These are phyloP conservation scores for Lasiodiplodia citricola DNA, from an alignment of 2,329 filamentous ascomycete genomes.

Conservation along the genomic window DNA sequence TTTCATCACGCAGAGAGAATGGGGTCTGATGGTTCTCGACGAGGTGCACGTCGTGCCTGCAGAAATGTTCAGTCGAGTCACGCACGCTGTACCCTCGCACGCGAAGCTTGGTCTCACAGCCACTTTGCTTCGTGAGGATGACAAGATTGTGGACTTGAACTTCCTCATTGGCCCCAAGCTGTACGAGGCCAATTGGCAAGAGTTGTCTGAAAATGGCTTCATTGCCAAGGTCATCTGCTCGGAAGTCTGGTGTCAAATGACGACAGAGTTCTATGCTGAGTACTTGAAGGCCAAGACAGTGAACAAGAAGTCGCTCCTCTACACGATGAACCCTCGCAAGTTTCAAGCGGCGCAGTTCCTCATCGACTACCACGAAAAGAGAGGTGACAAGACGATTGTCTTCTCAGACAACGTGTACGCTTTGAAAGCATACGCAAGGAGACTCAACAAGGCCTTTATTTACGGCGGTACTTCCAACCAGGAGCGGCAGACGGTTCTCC, in stretches of 20 bases:
- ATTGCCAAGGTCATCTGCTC: slow-evolving; percentile 98
- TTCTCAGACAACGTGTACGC: slow-evolving; percentile 98
- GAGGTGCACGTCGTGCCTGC: slow-evolving; percentile 98
- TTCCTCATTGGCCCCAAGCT: slow-evolving; percentile 97
- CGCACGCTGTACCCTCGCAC: slow-evolving; percentile 89
- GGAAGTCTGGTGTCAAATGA: slow-evolving; percentile 99
- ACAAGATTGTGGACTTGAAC: slow-evolving; percentile 97
- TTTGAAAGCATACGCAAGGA: slow-evolving; percentile 81
- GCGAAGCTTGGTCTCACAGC: slow-evolving; percentile 94
- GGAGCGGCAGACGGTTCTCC: slow-evolving; percentile 84
- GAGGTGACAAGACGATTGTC: slow-evolving; percentile 97
- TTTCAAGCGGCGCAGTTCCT: slow-evolving; percentile 97
- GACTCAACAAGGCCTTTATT: slow-evolving; percentile 86
- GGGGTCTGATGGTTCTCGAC: slow-evolving; percentile 96
- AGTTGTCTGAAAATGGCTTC: slow-evolving; percentile 93
- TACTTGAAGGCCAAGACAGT: slow-evolving; percentile 74
- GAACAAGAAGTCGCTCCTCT: slow-evolving; percentile 72
- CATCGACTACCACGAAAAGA: slow-evolving; percentile 95
- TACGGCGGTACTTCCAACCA: slow-evolving; percentile 85
- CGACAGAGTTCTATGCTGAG: slow-evolving; percentile 95
- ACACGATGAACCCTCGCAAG: slow-evolving; percentile 97
- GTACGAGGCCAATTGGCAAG: slow-evolving; percentile 99
- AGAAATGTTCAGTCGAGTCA: slow-evolving; percentile 94
- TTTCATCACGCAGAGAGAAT: slow-evolving; percentile 86
- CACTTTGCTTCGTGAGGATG: slow-evolving; percentile 91